phyloP scores from a whole-genome alignment of 140 eudicot genomes.

The Eryngium alpinum region DNA sequence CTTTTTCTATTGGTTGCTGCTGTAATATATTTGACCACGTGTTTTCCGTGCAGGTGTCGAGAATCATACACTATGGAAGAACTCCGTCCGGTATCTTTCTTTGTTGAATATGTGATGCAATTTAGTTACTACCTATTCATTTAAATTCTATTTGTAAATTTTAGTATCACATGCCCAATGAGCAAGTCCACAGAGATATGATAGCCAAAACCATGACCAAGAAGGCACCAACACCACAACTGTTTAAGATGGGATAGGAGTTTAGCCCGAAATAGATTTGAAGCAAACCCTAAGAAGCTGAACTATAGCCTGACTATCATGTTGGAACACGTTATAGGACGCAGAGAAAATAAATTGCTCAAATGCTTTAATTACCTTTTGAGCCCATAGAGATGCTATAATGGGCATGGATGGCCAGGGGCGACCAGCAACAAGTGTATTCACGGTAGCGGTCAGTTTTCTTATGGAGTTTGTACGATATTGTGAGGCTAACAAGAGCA shows the following conservation, averaged over 20 bases:
- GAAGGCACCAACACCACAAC: constrained; percentile 80
- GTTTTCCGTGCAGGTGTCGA: too few species aligned
- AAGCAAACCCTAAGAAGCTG: constrained; percentile 87
- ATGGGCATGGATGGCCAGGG: constrained; percentile 98
- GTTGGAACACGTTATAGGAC: constrained; percentile 80
- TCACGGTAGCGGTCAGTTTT: constrained; percentile 57
- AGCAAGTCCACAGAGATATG: constrained; percentile 58
- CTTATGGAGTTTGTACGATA: constrained; percentile 73
- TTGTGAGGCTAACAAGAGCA: constrained; percentile 90
- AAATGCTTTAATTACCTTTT: constrained; percentile 92
- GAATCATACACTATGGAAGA: too few species aligned
- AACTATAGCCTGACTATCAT: constrained; percentile 64
- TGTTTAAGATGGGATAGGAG: constrained; percentile 36
- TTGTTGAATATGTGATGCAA: too few species aligned
- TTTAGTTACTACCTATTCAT: too few species aligned
- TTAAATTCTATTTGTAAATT: too few species aligned
- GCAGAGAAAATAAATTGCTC: constrained; percentile 83
- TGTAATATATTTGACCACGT: too few species aligned
- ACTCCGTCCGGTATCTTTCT: too few species aligned
- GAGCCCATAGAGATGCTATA: constrained; percentile 78
- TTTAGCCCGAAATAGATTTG: constrained; percentile 52
- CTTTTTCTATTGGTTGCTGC: too few species aligned
- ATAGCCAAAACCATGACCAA: constrained; percentile 94
- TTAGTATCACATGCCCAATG: constrained; percentile 95
- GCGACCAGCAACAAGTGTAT: constrained; percentile 66